Evolutionary conservation across 208 protist genomes (phyloP).

Genomic region (Trypanosoma vivax): DNA sequence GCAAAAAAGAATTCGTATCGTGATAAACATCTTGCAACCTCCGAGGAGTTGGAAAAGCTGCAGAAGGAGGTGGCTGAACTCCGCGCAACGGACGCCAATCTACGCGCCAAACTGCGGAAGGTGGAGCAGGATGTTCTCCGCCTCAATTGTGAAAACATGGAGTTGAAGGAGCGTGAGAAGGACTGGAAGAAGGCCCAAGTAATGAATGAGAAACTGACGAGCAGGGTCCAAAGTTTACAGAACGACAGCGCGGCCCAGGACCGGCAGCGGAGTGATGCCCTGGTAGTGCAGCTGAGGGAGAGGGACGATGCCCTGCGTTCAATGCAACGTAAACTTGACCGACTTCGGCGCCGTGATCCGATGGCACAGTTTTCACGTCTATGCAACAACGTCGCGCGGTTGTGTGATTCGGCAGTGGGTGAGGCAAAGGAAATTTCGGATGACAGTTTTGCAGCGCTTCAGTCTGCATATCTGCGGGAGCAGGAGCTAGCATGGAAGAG

Average conservation of each 20-base stretch:
- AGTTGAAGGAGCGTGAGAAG: conserved; percentile 56
- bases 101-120: conserved; percentile 55
- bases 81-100: conserved; percentile 29
- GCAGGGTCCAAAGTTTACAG: conserved; percentile 1
- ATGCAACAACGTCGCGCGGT: conserved; percentile 64
- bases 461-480: conserved; percentile 26
- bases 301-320: conserved; percentile 64
- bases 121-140: conserved; percentile 78
- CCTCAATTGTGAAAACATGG: conserved; percentile 84
- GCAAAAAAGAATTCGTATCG: conserved; percentile 79
- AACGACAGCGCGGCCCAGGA: conserved; percentile 34
- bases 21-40: conserved; percentile 36
- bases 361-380: conserved; percentile 76
- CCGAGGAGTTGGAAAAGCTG: conserved; percentile 25
- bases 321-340: conserved; percentile 77
- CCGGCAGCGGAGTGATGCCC: conserved; percentile 15
- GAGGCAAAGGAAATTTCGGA: conserved; percentile 37
- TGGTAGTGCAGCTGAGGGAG: conserved; percentile 48
- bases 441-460: conserved; percentile 41
- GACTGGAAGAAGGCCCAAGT: conserved; percentile 38
- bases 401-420: conserved; percentile 24
- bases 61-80: conserved; percentile 29
- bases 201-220: conserved; percentile 36
- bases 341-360: conserved; percentile 68
- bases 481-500: conserved; percentile 51